A percentile compares a stretch with the other conserved stretches of the same genome.
These are phyloP conservation scores for Eucalyptus microcorys DNA, from an alignment of 345 rosid genomes.

Conservation along the genomic window DNA sequence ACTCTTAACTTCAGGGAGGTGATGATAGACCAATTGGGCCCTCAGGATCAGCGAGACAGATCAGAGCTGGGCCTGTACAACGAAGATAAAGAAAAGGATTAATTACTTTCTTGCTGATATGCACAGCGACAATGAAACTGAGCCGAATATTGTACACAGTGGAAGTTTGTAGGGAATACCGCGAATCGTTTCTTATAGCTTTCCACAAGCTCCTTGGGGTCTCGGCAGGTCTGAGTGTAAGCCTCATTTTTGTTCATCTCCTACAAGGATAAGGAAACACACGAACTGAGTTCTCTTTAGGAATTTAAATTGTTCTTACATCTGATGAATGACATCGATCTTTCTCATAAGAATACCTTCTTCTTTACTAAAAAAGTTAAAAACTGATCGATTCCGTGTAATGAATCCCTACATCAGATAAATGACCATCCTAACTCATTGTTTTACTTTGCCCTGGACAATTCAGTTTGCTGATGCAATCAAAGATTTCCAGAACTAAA, in stretches of 20 bases:
- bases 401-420: background rate
- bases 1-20: background rate
- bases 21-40: background rate
- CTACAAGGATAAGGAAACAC: constrained; percentile 6
- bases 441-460: background rate
- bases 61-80: constrained; percentile 10
- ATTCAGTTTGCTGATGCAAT: background rate
- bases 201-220: constrained; percentile 52
- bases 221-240: constrained; percentile 51
- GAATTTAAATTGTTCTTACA: background rate
- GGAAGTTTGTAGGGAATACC: constrained; percentile 5
- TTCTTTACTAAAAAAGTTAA: background rate
- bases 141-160: background rate
- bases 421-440: background rate
- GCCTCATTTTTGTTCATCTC: constrained; percentile 62
- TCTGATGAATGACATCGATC: background rate
- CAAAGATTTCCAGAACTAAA: background rate
- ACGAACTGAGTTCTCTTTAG: background rate
- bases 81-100: background rate
- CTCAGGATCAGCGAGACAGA: background rate
- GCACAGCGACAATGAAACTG: background rate
- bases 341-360: background rate
- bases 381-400: background rate
- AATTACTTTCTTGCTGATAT: background rate
- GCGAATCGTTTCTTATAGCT: constrained; percentile 29